Evolutionary conservation across 2,329 filamentous ascomycete species (phyloP), one percentile per base, ranked within the genome.

Genomic region (Fusarium tanahbumbuense): DNA sequence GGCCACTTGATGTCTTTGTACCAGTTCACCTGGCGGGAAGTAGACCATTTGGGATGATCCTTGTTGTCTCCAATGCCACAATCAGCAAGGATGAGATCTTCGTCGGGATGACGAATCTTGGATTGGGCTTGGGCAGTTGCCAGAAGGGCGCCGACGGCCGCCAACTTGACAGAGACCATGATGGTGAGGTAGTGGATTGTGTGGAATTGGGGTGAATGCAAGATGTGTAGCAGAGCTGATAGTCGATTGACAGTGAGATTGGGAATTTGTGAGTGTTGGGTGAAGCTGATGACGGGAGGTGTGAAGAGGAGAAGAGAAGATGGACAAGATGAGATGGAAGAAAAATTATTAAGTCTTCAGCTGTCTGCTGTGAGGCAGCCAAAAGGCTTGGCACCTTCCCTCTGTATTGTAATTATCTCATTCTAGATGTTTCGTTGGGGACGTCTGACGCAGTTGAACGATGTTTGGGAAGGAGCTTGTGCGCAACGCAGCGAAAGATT

Each of bases 1-100:
- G 80, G 77, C 81, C 81, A 83, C 34, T 73, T 60, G 45, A 82
- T 76, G 12, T 81, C 76, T 47, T 78, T 56, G 57, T 83, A 83
- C 81, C 81, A 83, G 65, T 83, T 82, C 72, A 83, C 80, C 68
- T 83, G 81, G 42, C 81, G 81, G 46, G 81, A 83, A 8, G 81
- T 83, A 9, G 81, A 83, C 81, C 81, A 83, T 34, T 74, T 76
- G 12, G 76, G 72, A 42, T 82, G 78, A 9, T 76, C 75, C n/a
- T 77, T 73, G 70, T 83, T 81, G 61, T 81, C 78, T 8, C 81
- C 81, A 57, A 82, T 82, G 30, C 81, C 81, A 57, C 81, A 83
- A 55, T 83, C 81, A 30, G 80, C 81, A 48, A 83, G 78, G 41
- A 83, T 75, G 41, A 83, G 78, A 18, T 82, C 77, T 66, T 80